Conservation (phyloP, 371 early-diverging fungal species). For the Syncephalastrum monosporum region DNA sequence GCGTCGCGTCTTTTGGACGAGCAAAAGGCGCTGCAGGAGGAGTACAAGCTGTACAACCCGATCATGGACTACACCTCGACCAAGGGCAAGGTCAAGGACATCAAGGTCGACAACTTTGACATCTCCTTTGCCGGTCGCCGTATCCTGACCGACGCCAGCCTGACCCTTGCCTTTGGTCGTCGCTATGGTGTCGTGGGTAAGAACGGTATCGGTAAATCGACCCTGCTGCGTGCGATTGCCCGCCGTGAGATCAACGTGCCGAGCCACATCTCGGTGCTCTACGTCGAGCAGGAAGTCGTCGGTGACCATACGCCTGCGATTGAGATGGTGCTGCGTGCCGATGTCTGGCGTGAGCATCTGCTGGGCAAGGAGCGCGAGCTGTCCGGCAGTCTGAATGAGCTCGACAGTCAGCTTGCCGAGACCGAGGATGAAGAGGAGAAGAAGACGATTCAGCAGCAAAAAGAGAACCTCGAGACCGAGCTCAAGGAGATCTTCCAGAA, state of each 20-base stretch:
- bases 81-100: constrained; percentile 88
- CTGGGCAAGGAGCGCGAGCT: constrained; percentile 81
- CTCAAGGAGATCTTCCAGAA: constrained; percentile 83
- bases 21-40: constrained; percentile 66
- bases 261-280: constrained; percentile 85
- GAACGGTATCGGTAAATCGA: constrained; percentile 99
- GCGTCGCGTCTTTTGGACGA: constrained; percentile 80
- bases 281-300: constrained; percentile 97
- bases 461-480: constrained; percentile 61
- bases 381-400: constrained; percentile 33
- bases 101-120: constrained; percentile 95
- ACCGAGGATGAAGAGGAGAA: constrained; percentile 54
- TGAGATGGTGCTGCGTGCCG: constrained; percentile 89
- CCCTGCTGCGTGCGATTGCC: constrained; percentile 91
- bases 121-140: constrained; percentile 93
- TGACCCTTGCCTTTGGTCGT: constrained; percentile 87
- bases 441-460: constrained; percentile 62
- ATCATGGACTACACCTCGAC: constrained; percentile 84
- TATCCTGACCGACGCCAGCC: constrained; percentile 84
- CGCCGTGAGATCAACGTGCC: constrained; percentile 88
- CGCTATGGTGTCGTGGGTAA: constrained; percentile 96
- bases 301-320: constrained; percentile 90
- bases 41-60: constrained; percentile 75
- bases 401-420: constrained; percentile 35
- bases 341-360: constrained; percentile 91